Base-by-base conservation (phyloP, 2,329 filamentous ascomycete genomes). In the Dactylellina sp. region DNA sequence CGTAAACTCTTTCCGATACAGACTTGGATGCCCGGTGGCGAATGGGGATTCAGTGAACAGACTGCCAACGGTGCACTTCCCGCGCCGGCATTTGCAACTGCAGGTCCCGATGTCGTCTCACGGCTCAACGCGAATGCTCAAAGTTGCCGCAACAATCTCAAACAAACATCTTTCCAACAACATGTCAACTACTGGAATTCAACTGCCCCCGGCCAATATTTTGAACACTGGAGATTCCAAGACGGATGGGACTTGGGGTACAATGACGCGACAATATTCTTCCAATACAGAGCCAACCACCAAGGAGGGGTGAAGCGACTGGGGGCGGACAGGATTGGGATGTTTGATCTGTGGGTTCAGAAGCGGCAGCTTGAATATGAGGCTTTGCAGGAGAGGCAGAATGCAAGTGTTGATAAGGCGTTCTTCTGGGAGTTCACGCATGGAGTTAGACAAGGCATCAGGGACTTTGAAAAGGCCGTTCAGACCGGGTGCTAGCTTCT, bases 1-100 rank as follows among this genome's bases (percentile, higher is more conserved):
- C 42, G 24, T 39, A 40, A 63, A 59, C 25, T 49, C 2, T 35
- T 40, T 16, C n/a, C 24, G 14, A 14, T n/a, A 49, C 28, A 74
- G 70, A 44, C 86, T 75, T 88, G 86, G 85, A 86, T 86, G 83
- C 83, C 84, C n/a, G 86, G 86, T 11, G 86, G 86, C 11, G 86
- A 86, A 78, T 88, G 86, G 86, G 86, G 86, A 0, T 87, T 88
- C 79, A 82, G 82, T 18, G 82, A 82, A 84, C 82, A 81, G 20
- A 79, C 80, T 1, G 81, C 82, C 35, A 81, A 86, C 61, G 76
- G 78, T 0, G 76, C 83, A 0, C 82, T 85, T 37, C 60, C 76
- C 39, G 78, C 81, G 61, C 79, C 85, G 63, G 76, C 76, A 0
- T 76, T 85, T 53, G 66, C 80, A 24, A 76, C 77, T 2, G 75